Base-by-base conservation (phyloP, 257 asterid genomes). In the Solanum clarkiae region DNA sequence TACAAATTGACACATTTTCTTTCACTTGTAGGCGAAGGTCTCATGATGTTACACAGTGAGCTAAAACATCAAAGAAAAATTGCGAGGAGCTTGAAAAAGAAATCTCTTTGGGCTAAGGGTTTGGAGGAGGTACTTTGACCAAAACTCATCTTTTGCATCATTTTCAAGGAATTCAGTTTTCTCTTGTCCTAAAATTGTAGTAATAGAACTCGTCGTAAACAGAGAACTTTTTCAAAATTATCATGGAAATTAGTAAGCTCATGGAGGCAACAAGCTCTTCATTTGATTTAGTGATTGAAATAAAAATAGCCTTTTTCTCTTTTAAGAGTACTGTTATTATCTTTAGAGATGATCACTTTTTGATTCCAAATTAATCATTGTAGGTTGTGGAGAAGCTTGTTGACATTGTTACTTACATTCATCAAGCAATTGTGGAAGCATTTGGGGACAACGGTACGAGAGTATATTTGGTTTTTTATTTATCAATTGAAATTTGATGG, bases 361-460 rank as follows among this genome's bases (percentile, higher is more conserved):
- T 63, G 18, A 53, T 62, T 17, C 26, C 59, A 70, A 82, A 75
- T 86, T 87, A 68, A 51, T 84, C 42, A n/a, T 84, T 84, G 81
- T 91, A 93, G 97, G 92, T 26, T 86, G 96, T 97, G 92, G 99
- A 97, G 98, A 97, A 94, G 91, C 94, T 97, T 85, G 98, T 95
- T 85, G 99, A 97, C 88, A 89, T 92, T 62, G 99, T 97, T 80
- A 90, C 98, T 26, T 95, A 92, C 88, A 91, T 97, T 83, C 97
- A 91, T 92, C 99, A 93, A 85, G 97, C 92, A 87, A 95, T 97
- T 87, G 87, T 91, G 40, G 92, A 93, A 74, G 98, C 92, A 26
- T 95, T 95, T 90, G 98, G 93, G 90, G 93, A 91, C 45, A 91
- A 87, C 54, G 98, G 99, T 97, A 91, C 29, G 91, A 81, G 29